Evolutionary conservation across 208 protist species (phyloP).

Genomic region (Endotrypanum monterogeii): DNA sequence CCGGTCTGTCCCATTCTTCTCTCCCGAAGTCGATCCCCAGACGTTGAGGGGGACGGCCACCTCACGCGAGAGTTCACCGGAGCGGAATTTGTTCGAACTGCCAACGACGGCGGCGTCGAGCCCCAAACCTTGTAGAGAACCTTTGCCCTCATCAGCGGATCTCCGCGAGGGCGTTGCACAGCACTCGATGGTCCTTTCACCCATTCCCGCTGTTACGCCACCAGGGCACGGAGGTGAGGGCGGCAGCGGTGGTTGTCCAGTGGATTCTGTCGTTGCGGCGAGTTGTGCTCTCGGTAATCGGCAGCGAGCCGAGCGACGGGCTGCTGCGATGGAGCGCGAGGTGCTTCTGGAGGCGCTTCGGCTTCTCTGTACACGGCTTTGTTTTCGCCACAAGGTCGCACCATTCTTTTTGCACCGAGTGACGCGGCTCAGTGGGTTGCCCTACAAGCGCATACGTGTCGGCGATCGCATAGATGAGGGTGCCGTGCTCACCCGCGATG

Average conservation of each 20-base stretch:
- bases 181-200: background rate
- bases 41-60: background rate
- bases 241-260: background rate
- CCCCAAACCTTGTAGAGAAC: background rate
- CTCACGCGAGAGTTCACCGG: background rate
- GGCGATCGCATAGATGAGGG: conserved; percentile 40
- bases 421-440: conserved; percentile 59
- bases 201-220: background rate
- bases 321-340: conserved; percentile 32
- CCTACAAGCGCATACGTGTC: conserved; percentile 54
- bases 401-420: conserved; percentile 73
- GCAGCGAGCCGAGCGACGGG: background rate
- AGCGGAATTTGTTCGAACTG: conserved; percentile 1
- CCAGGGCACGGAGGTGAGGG: background rate
- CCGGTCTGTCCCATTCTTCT: background rate
- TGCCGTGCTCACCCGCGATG: conserved; percentile 39
- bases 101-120: background rate
- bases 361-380: conserved; percentile 40
- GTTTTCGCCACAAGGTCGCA: conserved; percentile 56
- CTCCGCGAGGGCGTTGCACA: background rate
- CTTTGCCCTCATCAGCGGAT: background rate
- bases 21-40: background rate
- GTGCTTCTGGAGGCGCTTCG: conserved; percentile 47
- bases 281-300: background rate
- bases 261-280: background rate